Evolutionary conservation across 345 rosid genomes (phyloP).

Genomic region (Lepidium aucheri): DNA sequence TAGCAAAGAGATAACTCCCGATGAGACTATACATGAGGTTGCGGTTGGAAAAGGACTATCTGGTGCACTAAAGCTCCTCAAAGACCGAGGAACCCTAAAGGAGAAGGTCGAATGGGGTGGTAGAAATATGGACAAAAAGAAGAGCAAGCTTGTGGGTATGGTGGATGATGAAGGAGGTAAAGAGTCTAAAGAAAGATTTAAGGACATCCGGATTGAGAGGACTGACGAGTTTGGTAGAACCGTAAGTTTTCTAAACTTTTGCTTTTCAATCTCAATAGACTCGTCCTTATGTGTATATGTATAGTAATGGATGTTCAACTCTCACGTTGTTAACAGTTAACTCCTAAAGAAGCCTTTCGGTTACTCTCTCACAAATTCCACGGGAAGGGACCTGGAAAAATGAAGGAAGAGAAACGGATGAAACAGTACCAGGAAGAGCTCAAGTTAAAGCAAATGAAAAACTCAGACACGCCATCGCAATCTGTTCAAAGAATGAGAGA

Average conservation of each 20-base stretch:
- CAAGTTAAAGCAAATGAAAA: conserved; percentile 97
- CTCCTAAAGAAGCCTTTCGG: conserved; percentile 92
- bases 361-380: conserved; percentile 85
- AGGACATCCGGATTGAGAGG: conserved; percentile 82
- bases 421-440: conserved; percentile 86
- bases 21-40: conserved; percentile 77
- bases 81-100: conserved; percentile 88
- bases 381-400: conserved; percentile 97
- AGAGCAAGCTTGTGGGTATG: conserved; percentile 91
- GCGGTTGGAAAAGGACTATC: conserved; percentile 89
- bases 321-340: conserved; percentile 43
- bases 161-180: conserved; percentile 35
- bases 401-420: conserved; percentile 95
- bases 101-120: conserved; percentile 96
- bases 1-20: conserved; percentile 57
- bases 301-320: background rate
- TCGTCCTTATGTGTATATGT: background rate
- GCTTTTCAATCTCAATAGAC: background rate
- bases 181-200: conserved; percentile 35
- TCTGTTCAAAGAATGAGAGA: conserved; percentile 96
- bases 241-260: conserved; percentile 45
- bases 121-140: conserved; percentile 98
- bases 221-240: conserved; percentile 93
- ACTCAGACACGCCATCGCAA: conserved; percentile 85
- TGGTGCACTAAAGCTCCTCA: conserved; percentile 70